phyloP scores from a whole-genome alignment of 805 yeast species.

The Candida insectorum region DNA sequence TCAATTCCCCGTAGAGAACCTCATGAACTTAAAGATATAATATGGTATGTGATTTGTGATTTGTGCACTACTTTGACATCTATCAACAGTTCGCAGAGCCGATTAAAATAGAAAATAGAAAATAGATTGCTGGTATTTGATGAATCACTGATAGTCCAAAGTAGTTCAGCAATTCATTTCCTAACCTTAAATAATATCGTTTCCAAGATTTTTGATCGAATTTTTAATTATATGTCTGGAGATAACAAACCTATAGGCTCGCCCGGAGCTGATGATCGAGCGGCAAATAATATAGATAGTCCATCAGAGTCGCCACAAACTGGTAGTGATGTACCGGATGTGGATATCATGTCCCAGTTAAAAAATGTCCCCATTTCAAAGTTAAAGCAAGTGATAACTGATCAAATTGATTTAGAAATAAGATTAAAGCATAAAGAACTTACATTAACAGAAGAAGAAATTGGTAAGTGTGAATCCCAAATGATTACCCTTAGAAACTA shows the following conservation, averaged over 20 bases:
- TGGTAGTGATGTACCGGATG: constrained; percentile 1
- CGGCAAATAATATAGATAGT: constrained; percentile 1
- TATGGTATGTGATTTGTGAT: too few relatives aligned
- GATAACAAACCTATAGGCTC: constrained; percentile 1
- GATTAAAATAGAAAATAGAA: constrained; percentile 1
- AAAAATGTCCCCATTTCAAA: constrained; percentile 21
- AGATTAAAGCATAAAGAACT: constrained; percentile 57
- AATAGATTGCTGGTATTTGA: constrained; percentile 6
- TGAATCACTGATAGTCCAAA: too few relatives aligned
- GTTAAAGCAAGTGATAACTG: constrained; percentile 31
- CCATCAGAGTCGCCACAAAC: background rate
- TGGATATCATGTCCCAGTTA: constrained; percentile 4
- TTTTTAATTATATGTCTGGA: constrained; percentile 6
- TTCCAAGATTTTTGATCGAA: constrained; percentile 3
- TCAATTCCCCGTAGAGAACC: constrained; percentile 5
- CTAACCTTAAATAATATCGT: background rate
- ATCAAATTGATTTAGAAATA: constrained; percentile 58
- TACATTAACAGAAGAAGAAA: constrained; percentile 48
- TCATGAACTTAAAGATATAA: constrained; percentile 3
- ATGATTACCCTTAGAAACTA: constrained; percentile 48
- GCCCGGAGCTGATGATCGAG: constrained; percentile 3
- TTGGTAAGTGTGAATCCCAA: constrained; percentile 56
- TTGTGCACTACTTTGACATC: background rate
- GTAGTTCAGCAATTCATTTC: too few relatives aligned
- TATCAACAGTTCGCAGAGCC: background rate